Evolutionary conservation across 2,329 filamentous ascomycete genomes (phyloP).

Genomic region (Botrytis fragariae): DNA sequence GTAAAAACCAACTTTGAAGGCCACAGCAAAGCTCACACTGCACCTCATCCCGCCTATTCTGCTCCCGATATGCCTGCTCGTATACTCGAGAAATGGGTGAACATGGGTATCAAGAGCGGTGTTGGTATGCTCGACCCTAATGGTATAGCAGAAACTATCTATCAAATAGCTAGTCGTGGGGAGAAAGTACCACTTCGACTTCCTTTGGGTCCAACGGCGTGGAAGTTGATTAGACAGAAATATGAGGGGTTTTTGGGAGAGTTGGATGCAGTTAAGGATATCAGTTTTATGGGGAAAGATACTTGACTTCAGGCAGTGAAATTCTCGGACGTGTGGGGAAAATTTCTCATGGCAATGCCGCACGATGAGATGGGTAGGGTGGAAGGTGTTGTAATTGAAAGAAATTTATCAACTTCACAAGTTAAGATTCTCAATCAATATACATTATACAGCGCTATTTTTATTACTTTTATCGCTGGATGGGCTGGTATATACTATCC

Average conservation of each 20-base stretch:
- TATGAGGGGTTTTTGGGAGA: conserved; percentile 26
- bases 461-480: background rate
- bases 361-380: accelerated
- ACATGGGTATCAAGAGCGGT: conserved; percentile 27
- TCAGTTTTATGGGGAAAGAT: conserved; percentile 21
- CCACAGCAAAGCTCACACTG: conserved; percentile 37
- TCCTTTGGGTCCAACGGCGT: conserved; percentile 30
- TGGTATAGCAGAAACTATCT: conserved; percentile 30
- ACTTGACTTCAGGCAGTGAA: background rate
- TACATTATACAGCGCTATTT: background rate
- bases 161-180: conserved; percentile 26
- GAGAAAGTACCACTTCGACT: conserved; percentile 33
- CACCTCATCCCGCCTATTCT: conserved; percentile 32
- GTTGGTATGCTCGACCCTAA: conserved; percentile 28
- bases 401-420: background rate
- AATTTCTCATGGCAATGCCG: background rate
- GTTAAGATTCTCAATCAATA: background rate
- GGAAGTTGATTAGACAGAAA: conserved; percentile 30
- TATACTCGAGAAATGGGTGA: conserved; percentile 30
- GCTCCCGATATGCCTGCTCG: conserved; percentile 39
- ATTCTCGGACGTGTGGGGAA: background rate
- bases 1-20: conserved; percentile 44
- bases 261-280: conserved; percentile 26
- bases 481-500: background rate
- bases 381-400: background rate